phyloP scores from a whole-genome alignment of 2,329 filamentous ascomycete genomes.

The Aspergillus fumigatiaffinis region DNA sequence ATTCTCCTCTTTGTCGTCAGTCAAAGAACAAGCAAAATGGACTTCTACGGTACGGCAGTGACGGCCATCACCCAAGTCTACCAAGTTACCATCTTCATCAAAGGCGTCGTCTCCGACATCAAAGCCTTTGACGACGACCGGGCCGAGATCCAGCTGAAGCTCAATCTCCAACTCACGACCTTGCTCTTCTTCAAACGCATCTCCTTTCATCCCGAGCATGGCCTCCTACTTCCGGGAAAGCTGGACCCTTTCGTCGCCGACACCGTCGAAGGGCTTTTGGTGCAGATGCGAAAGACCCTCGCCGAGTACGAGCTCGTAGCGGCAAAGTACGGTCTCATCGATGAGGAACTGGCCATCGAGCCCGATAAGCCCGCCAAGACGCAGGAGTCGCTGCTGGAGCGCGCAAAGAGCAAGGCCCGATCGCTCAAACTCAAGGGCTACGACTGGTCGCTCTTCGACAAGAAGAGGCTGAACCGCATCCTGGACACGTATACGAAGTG shows the following conservation, averaged over 20 bases:
- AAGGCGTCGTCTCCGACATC: conserved; percentile 27
- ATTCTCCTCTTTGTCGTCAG: neutral
- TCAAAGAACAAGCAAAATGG: conserved; percentile 12
- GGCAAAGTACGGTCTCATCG: conserved; percentile 38
- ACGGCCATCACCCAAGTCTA: conserved; percentile 25
- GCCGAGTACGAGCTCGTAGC: conserved; percentile 62
- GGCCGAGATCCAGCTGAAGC: conserved; percentile 19
- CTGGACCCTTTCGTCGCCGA: conserved; percentile 1
- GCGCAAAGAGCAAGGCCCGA: conserved; percentile 20
- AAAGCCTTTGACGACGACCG: conserved; percentile 25
- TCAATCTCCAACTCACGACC: conserved; percentile 22
- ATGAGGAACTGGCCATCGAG: neutral
- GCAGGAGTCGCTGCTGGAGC: conserved; percentile 19
- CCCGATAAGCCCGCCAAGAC: conserved; percentile 11
- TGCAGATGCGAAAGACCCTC: conserved; percentile 28
- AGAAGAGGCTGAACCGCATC: conserved; percentile 21
- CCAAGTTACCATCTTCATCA: conserved; percentile 27
- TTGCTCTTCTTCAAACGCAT: conserved; percentile 21
- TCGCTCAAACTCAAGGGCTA: conserved; percentile 23
- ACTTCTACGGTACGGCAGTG: conserved; percentile 25
- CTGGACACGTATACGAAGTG: conserved; percentile 24
- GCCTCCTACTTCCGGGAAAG: conserved; percentile 20
- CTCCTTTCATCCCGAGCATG: conserved; percentile 22
- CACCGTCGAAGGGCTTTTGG: neutral
- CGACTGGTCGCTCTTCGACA: conserved; percentile 32